Percentiles rank a stretch among this genome's conserved stretches.
Evolutionary conservation across 495 filamentous ascomycete species (phyloP).

Genomic region (Penicillium turbatum): DNA sequence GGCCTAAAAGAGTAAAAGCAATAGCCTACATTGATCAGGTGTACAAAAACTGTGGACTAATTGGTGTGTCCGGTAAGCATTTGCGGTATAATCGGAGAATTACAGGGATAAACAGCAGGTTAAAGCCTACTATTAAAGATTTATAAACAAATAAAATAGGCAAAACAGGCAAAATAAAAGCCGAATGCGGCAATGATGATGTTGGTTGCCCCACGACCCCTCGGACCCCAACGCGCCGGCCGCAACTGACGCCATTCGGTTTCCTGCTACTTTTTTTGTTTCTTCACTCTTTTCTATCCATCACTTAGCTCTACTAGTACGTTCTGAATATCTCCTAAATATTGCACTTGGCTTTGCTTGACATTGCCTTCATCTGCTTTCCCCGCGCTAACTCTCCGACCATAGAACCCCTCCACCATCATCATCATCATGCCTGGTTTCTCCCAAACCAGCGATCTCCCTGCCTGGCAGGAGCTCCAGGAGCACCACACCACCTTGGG

Average conservation of each 20-base stretch:
- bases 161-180: background rate
- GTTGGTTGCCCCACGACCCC: conserved; percentile 35
- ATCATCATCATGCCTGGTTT: conserved; percentile 52
- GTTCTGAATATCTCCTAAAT: conserved; percentile 1
- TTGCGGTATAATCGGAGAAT: background rate
- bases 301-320: conserved; percentile 11
- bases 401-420: conserved; percentile 12
- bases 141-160: background rate
- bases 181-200: conserved; percentile 33
- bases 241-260: conserved; percentile 28
- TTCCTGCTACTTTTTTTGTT: conserved; percentile 18
- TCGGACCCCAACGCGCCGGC: conserved; percentile 44
- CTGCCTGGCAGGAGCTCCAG: conserved; percentile 83
- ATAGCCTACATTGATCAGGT: background rate
- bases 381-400: conserved; percentile 36
- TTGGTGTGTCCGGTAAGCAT: background rate
- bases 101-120: background rate
- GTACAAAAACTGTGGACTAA: background rate
- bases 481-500: conserved; percentile 79
- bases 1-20: conserved; percentile 2
- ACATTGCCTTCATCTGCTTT: conserved; percentile 9
- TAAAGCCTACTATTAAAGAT: no score
- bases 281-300: conserved; percentile 5
- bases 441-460: conserved; percentile 72
- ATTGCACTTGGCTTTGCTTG: background rate